Evolutionary conservation across 129 eudicot genomes (phyloP).

Genomic region (Gnaphalium uliginosum): DNA sequence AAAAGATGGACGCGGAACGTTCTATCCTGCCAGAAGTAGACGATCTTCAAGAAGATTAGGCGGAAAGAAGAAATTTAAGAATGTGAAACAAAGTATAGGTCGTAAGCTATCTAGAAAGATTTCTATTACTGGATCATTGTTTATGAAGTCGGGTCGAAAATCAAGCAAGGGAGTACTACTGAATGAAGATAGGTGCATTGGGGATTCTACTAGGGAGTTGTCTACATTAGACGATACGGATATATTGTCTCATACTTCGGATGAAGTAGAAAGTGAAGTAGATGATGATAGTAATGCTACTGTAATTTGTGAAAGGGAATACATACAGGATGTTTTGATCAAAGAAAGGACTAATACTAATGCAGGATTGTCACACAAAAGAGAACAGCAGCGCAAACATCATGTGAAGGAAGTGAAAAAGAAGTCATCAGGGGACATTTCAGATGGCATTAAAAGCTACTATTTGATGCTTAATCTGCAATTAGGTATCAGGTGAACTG

Average conservation of each 20-base stretch:
- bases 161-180: slow-evolving; percentile 36
- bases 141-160: slow-evolving; percentile 42
- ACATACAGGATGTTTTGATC: slow-evolving; percentile 73
- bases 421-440: slow-evolving; percentile 49
- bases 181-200: slow-evolving; percentile 38
- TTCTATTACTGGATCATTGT: slow-evolving; percentile 27
- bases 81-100: slow-evolving; percentile 31
- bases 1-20: slow-evolving; percentile 81
- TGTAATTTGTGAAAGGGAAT: slow-evolving; percentile 67
- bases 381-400: slow-evolving; percentile 51
- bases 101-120: slow-evolving; percentile 53
- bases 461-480: slow-evolving; percentile 86
- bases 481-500: slow-evolving; percentile 82
- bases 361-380: slow-evolving; percentile 36
- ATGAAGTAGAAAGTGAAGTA: slow-evolving; percentile 41
- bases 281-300: slow-evolving; percentile 27
- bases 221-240: slow-evolving; percentile 14
- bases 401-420: slow-evolving; percentile 44
- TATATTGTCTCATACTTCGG: slow-evolving; percentile 28
- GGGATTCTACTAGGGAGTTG: slow-evolving; percentile 21
- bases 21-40: slow-evolving; percentile 66
- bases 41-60: slow-evolving; percentile 31
- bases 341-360: slow-evolving; percentile 52
- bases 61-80: slow-evolving; percentile 21
- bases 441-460: slow-evolving; percentile 58